Conservation (phyloP, 2,329 filamentous ascomycete species). For the Xylaria sp. region DNA sequence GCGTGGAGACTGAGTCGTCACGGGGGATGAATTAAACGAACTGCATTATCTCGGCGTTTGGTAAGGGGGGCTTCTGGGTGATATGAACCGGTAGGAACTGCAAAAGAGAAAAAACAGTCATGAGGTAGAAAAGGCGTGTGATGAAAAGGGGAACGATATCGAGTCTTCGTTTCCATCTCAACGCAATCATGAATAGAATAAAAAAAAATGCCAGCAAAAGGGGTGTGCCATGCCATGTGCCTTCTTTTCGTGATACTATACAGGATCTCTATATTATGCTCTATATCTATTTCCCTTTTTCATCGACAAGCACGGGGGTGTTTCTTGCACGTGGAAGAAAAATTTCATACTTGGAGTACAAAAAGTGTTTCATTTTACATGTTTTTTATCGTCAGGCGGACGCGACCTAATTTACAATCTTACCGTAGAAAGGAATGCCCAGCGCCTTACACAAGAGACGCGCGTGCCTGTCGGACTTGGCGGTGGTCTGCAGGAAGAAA, state of each 20-base stretch:
- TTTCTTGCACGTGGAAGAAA: background rate
- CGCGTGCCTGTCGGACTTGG: conserved; percentile 78
- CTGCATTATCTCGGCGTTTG: conserved; percentile 20
- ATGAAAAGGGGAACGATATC: background rate
- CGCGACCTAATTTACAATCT: conserved; percentile 42
- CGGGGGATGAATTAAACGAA: conserved; percentile 1
- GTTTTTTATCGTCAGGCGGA: background rate
- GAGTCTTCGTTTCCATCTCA: background rate
- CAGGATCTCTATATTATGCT: conserved; percentile 25
- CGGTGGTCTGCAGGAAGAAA: conserved; percentile 77
- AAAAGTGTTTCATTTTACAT: background rate
- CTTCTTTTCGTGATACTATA: conserved; percentile 19
- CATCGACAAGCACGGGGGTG: background rate
- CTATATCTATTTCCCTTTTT: conserved; percentile 7
- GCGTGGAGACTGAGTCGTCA: background rate
- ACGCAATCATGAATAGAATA: background rate
- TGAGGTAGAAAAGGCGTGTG: background rate
- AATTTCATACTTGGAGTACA: background rate
- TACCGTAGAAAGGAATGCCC: conserved; percentile 78
- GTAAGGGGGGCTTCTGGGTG: conserved; percentile 4
- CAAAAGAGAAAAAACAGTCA: background rate
- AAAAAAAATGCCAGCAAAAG: background rate
- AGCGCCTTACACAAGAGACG: conserved; percentile 66
- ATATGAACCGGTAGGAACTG: background rate
- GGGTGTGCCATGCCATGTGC: background rate